Conservation (phyloP, 257 asterid species). For the Solanum gandarillasii region DNA sequence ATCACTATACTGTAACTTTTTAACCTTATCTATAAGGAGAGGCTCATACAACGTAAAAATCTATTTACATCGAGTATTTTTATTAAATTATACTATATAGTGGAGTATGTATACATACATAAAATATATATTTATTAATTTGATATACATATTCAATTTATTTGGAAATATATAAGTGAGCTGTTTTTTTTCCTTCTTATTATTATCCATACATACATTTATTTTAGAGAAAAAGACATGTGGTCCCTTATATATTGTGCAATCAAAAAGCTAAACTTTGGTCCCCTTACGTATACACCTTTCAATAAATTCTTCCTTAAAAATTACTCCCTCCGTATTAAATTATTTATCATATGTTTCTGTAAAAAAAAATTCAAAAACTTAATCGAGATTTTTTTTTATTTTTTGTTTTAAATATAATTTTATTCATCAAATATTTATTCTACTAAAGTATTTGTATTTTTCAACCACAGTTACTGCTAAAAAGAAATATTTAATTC, state of each 20-base stretch:
- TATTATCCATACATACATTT: background rate
- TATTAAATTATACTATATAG: background rate
- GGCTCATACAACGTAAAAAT: no score
- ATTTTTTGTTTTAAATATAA: background rate
- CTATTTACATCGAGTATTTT: no score
- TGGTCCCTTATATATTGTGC: conserved; percentile 5
- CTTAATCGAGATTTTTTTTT: background rate
- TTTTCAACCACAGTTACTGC: background rate
- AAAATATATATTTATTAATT: background rate
- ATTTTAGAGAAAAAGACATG: background rate
- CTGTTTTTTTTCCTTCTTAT: background rate
- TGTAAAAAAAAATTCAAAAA: background rate
- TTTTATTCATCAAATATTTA: background rate
- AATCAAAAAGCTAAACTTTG: background rate
- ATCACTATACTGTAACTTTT: background rate
- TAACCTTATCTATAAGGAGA: background rate
- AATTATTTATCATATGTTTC: background rate
- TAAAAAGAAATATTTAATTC: background rate
- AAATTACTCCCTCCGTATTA: background rate
- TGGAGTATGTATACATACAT: background rate
- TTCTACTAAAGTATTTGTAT: background rate
- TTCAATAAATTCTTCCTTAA: background rate
- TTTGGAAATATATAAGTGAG: background rate
- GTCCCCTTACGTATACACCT: background rate
- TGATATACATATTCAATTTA: background rate